A percentile compares a stretch with the other conserved stretches of the same genome.
phyloP scores from a whole-genome alignment of 1,139 yeast species.

The Kazachstania sp. region DNA sequence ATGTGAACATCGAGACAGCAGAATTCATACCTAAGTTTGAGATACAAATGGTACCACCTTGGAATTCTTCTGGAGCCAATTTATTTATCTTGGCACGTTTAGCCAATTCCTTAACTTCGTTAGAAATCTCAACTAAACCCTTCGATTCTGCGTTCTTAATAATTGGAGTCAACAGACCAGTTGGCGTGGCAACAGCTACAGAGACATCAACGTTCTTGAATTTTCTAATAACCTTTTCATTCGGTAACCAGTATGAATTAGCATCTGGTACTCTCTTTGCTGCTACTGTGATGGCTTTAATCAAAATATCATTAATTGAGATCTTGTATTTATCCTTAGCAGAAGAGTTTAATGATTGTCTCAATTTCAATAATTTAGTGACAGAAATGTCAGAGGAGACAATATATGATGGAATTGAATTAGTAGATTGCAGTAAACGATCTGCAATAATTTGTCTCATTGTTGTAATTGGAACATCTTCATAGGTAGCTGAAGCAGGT shows the following conservation, averaged over 20 bases:
- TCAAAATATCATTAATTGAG: conserved; percentile 87
- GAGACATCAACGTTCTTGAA: conserved; percentile 90
- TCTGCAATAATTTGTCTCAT: conserved; percentile 94
- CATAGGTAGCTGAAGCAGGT: conserved; percentile 51
- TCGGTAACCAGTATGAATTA: conserved; percentile 89
- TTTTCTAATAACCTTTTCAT: conserved; percentile 85
- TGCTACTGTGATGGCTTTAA: conserved; percentile 91
- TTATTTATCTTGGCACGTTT: conserved; percentile 93
- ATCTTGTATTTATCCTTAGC: conserved; percentile 85
- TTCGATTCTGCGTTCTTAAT: conserved; percentile 78
- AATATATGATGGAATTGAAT: conserved; percentile 82
- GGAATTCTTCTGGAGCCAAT: conserved; percentile 91
- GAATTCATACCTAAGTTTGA: conserved; percentile 98
- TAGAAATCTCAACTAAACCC: conserved; percentile 77
- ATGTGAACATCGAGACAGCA: conserved; percentile 87
- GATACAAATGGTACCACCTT: conserved; percentile 97
- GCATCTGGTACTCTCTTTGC: conserved; percentile 86
- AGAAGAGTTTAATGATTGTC: conserved; percentile 78
- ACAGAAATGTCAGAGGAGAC: conserved; percentile 84
- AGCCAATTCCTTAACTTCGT: conserved; percentile 83
- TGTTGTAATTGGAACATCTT: conserved; percentile 76
- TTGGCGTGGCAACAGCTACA: conserved; percentile 97
- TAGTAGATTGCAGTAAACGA: conserved; percentile 81
- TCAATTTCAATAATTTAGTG: conserved; percentile 80
- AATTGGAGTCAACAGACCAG: conserved; percentile 95